Conservation (phyloP, 2,329 filamentous ascomycete species). For the Colletotrichum navitas region DNA sequence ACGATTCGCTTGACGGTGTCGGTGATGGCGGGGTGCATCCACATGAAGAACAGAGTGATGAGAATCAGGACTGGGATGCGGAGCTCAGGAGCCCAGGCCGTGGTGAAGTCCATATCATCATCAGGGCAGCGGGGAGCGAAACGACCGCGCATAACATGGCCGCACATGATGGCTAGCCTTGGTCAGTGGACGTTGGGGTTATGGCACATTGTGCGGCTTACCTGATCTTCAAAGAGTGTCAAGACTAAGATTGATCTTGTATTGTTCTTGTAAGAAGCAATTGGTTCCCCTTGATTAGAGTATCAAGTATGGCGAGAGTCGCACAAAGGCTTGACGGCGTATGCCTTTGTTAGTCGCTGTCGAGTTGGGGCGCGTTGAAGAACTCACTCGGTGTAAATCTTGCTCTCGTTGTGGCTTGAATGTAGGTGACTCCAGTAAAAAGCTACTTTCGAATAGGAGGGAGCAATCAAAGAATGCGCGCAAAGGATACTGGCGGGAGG, state of each 20-base stretch:
- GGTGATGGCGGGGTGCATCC: constrained; percentile 25
- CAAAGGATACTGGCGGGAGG: background rate
- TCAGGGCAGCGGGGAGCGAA: constrained; percentile 25
- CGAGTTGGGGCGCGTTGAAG: background rate
- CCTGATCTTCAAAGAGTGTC: background rate
- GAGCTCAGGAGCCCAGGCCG: constrained; percentile 27
- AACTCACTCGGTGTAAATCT: background rate
- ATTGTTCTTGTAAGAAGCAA: background rate
- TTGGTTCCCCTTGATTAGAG: background rate
- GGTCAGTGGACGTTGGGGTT: background rate
- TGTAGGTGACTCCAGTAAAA: background rate
- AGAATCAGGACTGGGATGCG: constrained; percentile 27
- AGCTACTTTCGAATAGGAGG: background rate
- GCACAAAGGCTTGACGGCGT: background rate
- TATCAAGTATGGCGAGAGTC: background rate
- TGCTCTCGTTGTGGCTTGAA: background rate
- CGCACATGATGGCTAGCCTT: constrained; percentile 13
- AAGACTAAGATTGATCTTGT: background rate
- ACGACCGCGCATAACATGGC: constrained; percentile 28
- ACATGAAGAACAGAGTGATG: constrained; percentile 25
- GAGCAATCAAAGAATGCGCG: background rate
- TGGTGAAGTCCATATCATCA: constrained; percentile 12
- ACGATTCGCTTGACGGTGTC: constrained; percentile 8
- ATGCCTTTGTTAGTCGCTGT: background rate
- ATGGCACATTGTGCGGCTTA: background rate